These are phyloP conservation scores for Aspergillus phoenicis DNA, from an alignment of 2,329 filamentous ascomycete species.

Conservation along the genomic window DNA sequence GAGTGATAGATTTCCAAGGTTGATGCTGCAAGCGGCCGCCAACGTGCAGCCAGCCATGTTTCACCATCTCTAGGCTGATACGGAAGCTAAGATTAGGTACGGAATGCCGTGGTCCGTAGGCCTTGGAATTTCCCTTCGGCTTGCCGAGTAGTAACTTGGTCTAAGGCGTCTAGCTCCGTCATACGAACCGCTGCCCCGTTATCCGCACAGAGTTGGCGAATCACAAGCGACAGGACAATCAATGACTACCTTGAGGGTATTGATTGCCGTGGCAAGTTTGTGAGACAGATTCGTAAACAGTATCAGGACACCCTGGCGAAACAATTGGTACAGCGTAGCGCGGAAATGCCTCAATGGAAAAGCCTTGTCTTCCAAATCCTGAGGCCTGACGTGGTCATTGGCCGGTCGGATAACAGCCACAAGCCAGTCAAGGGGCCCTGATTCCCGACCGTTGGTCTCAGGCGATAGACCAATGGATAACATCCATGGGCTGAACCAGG, in stretches of 20 bases:
- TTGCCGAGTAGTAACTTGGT: constrained; percentile 18
- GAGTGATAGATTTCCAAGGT: not conserved
- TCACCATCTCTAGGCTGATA: constrained; percentile 4
- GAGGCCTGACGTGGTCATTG: not conserved
- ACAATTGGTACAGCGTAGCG: not conserved
- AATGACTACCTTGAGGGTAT: not conserved
- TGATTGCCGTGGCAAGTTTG: not conserved
- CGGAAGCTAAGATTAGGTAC: constrained; percentile 15
- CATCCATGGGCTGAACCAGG: not conserved
- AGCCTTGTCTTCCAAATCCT: not conserved
- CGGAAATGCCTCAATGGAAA: not conserved
- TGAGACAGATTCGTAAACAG: not conserved
- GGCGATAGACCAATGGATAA: not conserved
- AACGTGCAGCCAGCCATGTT: constrained; percentile 5
- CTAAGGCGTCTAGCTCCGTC: not conserved
- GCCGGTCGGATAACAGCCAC: not conserved
- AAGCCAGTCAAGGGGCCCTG: constrained; percentile 2
- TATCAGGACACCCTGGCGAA: not conserved
- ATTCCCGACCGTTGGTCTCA: constrained; percentile 1
- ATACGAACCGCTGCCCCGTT: constrained; percentile 18
- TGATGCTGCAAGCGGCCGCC: not conserved
- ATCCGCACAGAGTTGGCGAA: constrained; percentile 19
- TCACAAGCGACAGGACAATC: constrained; percentile 3
- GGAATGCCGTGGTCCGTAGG: constrained; percentile 20
- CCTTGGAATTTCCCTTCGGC: constrained; percentile 16